phyloP scores from a whole-genome alignment of 208 protist species.

The Leishmania arabica region DNA sequence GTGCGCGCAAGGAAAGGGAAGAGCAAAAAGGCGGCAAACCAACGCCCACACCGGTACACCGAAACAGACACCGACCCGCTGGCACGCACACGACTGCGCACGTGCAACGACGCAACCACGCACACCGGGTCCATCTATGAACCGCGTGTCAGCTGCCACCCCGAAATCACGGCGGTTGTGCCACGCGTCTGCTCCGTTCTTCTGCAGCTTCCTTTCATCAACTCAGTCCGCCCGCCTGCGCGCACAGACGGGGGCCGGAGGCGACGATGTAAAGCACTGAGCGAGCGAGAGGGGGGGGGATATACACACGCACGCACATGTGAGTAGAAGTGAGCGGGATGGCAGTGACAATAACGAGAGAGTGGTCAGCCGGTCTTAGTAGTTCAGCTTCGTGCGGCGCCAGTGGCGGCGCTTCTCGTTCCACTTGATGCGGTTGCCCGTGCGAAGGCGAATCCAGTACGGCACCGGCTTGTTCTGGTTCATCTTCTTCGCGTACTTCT shows the following conservation, averaged over 20 bases:
- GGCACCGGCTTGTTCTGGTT: slow-evolving; percentile 94
- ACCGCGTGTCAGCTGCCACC: background rate
- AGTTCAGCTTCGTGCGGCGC: slow-evolving; percentile 95
- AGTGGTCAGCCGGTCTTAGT: slow-evolving; percentile 42
- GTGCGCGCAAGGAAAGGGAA: background rate
- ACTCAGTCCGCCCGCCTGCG: background rate
- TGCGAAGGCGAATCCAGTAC: slow-evolving; percentile 94
- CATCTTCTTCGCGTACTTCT: slow-evolving; percentile 95
- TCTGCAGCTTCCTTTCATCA: background rate
- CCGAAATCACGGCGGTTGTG: background rate
- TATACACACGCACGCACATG: background rate
- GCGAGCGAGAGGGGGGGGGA: background rate
- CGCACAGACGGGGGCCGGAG: background rate
- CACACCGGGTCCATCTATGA: background rate
- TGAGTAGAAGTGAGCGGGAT: background rate
- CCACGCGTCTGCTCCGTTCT: background rate
- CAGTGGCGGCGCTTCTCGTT: slow-evolving; percentile 96
- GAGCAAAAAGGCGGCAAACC: background rate
- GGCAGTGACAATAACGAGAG: background rate
- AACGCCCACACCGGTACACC: background rate
- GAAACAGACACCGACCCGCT: background rate
- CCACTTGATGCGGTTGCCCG: slow-evolving; percentile 93
- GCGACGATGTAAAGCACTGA: background rate
- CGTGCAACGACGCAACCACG: slow-evolving; percentile 1
- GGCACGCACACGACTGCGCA: slow-evolving; percentile 14